These are phyloP conservation scores for Nitzschia putrida DNA, from an alignment of 108 stramenopile genomes.

Conservation along the genomic window DNA sequence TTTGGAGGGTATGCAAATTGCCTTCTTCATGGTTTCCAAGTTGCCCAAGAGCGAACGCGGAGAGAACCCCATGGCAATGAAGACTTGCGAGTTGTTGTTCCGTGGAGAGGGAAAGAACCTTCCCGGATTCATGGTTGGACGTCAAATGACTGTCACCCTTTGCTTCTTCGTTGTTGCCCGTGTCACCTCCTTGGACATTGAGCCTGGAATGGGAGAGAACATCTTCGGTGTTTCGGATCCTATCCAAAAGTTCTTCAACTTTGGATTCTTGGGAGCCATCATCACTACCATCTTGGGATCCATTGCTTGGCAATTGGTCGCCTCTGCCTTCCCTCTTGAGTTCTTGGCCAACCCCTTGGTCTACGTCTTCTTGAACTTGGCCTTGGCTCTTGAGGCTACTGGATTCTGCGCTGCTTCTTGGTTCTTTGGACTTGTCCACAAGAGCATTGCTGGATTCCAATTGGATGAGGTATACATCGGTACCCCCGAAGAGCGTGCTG, in stretches of 20 bases:
- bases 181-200: slow-evolving; percentile 59
- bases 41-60: slow-evolving; percentile 50
- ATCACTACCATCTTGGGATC: slow-evolving; percentile 80
- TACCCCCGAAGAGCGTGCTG: slow-evolving; percentile 60
- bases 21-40: slow-evolving; percentile 83
- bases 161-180: slow-evolving; percentile 77
- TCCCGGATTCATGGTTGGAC: slow-evolving; percentile 80
- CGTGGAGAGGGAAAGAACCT: slow-evolving; percentile 67
- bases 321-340: slow-evolving; percentile 68
- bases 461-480: slow-evolving; percentile 68
- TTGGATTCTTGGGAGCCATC: slow-evolving; percentile 80
- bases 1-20: slow-evolving; percentile 89
- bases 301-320: slow-evolving; percentile 76
- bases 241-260: slow-evolving; percentile 77
- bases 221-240: slow-evolving; percentile 66
- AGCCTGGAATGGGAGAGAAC: slow-evolving; percentile 51
- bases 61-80: slow-evolving; percentile 44
- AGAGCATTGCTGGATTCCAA: slow-evolving; percentile 52
- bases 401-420: slow-evolving; percentile 68
- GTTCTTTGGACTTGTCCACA: slow-evolving; percentile 54
- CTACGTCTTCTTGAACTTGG: slow-evolving; percentile 49
- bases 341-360: slow-evolving; percentile 66
- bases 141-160: slow-evolving; percentile 69
- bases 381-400: slow-evolving; percentile 56
- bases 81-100: slow-evolving; percentile 69